phyloP scores from a whole-genome alignment of 495 filamentous ascomycete species.

The Podospora pseudopauciseta region DNA sequence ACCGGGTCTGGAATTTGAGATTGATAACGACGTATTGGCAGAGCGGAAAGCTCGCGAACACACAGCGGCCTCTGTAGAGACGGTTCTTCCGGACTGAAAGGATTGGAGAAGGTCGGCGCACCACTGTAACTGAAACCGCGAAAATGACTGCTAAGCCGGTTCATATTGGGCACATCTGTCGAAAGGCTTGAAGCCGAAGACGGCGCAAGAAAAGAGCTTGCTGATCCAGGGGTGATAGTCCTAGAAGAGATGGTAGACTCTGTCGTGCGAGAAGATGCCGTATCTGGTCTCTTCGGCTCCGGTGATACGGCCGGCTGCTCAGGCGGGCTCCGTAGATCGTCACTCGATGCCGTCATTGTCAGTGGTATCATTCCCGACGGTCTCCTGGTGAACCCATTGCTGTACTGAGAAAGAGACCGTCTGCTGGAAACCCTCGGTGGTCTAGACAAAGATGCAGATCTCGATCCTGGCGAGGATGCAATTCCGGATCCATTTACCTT shows the following conservation, averaged over 20 bases:
- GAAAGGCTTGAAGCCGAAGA: neutral
- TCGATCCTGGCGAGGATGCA: constrained; percentile 19
- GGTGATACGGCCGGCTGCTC: constrained; percentile 66
- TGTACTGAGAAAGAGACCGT: constrained; percentile 67
- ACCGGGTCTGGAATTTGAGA: constrained; percentile 52
- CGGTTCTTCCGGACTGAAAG: constrained; percentile 55
- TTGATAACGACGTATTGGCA: constrained; percentile 74
- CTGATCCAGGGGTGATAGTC: neutral
- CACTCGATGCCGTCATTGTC: constrained; percentile 57
- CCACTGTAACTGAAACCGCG: constrained; percentile 68
- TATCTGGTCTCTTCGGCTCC: constrained; percentile 34
- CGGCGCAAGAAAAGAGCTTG: neutral
- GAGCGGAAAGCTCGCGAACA: constrained; percentile 69
- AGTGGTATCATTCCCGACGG: constrained; percentile 62
- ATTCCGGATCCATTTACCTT: constrained; percentile 57
- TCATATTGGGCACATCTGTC: constrained; percentile 24
- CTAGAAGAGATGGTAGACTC: neutral
- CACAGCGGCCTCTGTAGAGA: constrained; percentile 49
- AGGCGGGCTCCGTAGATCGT: constrained; percentile 77
- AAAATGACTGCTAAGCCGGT: constrained; percentile 64
- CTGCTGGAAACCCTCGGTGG: constrained; percentile 62
- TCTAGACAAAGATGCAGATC: constrained; percentile 46
- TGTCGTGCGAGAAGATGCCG: constrained; percentile 12
- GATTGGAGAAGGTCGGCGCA: constrained; percentile 49
- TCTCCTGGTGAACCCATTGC: constrained; percentile 48